A percentile compares a stretch with the other conserved stretches of the same genome.
These are phyloP conservation scores for Phaeodactylum tricornutum DNA, from an alignment of 108 stramenopile species.

Conservation along the genomic window DNA sequence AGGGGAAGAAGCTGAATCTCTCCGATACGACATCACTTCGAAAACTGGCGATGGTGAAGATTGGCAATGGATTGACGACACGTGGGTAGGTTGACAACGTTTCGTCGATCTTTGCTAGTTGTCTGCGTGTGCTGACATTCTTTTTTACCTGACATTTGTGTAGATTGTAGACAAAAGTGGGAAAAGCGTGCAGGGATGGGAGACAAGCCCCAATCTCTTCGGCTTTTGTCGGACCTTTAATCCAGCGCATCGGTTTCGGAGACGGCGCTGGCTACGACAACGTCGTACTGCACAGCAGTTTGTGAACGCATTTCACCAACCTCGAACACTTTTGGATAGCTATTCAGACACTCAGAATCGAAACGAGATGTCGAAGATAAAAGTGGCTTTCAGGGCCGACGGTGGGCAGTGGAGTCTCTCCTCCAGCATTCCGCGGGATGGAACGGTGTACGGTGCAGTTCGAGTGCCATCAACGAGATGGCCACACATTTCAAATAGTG, in stretches of 20 bases:
- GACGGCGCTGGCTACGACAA: conserved; percentile 47
- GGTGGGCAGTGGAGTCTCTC: conserved; percentile 6
- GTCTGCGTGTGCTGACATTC: not conserved
- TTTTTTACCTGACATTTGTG: not conserved
- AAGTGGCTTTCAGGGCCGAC: not conserved
- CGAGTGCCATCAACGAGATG: conserved; percentile 43
- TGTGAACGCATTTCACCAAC: conserved; percentile 41
- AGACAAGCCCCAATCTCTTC: conserved; percentile 37
- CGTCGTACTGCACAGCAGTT: conserved; percentile 9
- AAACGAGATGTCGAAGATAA: not conserved
- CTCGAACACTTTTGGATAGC: conserved; percentile 18
- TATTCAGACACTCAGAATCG: not conserved
- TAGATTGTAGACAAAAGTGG: conserved; percentile 9
- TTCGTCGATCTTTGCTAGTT: not conserved
- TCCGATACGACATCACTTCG: conserved; percentile 16
- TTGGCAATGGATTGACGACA: conserved; percentile 41
- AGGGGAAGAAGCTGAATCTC: conserved; percentile 28
- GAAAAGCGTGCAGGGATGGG: conserved; percentile 40
- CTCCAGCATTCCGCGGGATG: not conserved
- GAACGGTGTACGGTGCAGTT: conserved; percentile 30
- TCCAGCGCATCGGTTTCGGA: conserved; percentile 33
- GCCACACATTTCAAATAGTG: conserved; percentile 13
- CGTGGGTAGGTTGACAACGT: conserved; percentile 38
- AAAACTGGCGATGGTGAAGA: conserved; percentile 4
- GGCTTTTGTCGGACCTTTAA: conserved; percentile 43